Evolutionary conservation across 2,329 filamentous ascomycete species (phyloP).

Genomic region (Basipetospora chlamydospora): DNA sequence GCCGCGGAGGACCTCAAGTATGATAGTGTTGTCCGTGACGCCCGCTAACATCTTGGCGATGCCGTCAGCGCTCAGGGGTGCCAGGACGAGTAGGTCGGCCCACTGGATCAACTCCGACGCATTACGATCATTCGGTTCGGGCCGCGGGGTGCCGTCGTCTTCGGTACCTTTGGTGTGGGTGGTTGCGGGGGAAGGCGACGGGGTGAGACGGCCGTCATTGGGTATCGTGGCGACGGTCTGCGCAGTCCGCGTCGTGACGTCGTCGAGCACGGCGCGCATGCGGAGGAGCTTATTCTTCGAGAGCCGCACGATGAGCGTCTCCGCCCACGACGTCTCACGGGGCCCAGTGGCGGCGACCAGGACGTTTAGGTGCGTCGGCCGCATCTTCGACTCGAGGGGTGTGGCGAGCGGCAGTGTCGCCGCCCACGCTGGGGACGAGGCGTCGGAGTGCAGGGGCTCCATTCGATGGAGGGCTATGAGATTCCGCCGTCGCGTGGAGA

Average conservation of each 20-base stretch:
- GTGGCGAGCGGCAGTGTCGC: neutral
- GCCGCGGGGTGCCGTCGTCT: conserved; percentile 8
- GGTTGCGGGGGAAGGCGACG: neutral
- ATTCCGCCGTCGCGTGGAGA: neutral
- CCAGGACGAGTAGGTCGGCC: conserved; percentile 75
- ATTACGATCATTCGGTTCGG: conserved; percentile 14
- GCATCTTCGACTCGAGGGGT: neutral
- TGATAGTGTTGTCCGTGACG: conserved; percentile 57
- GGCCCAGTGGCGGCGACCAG: conserved; percentile 52
- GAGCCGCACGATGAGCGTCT: conserved; percentile 50
- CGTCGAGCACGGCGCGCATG: conserved; percentile 48
- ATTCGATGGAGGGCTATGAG: neutral
- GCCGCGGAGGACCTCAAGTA: conserved; percentile 66
- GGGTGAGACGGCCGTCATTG: conserved; percentile 27
- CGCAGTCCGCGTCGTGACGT: conserved; percentile 46
- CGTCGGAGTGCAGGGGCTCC: neutral
- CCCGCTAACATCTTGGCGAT: conserved; percentile 81
- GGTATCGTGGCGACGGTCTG: conserved; percentile 48
- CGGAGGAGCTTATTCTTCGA: conserved; percentile 50
- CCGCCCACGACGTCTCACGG: conserved; percentile 49
- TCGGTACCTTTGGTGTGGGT: neutral
- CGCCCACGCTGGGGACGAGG: neutral
- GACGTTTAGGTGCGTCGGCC: conserved; percentile 29
- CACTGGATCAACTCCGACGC: conserved; percentile 63
- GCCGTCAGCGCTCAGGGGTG: conserved; percentile 71